Percentiles rank a stretch among this genome's conserved stretches.
Evolutionary conservation across 495 filamentous ascomycete genomes (phyloP).

Genomic region (Aspergillus wentii): DNA sequence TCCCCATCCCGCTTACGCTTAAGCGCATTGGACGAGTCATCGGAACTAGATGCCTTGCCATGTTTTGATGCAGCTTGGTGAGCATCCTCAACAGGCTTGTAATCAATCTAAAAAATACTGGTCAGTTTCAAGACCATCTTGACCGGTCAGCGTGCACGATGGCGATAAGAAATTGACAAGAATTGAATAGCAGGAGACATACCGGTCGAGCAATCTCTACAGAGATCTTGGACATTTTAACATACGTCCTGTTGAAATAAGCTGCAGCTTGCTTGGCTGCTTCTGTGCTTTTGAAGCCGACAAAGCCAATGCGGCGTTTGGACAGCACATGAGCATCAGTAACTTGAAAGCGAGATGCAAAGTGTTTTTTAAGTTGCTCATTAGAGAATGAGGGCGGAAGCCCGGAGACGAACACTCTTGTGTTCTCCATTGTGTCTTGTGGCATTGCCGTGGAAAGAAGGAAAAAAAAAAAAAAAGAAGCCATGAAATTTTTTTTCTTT

Average conservation of each 20-base stretch:
- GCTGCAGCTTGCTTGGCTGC: slow-evolving; percentile 77
- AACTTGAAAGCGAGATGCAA: slow-evolving; percentile 66
- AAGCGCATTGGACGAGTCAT: slow-evolving; percentile 23
- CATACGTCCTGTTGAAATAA: slow-evolving; percentile 92
- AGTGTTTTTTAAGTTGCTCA: slow-evolving; percentile 85
- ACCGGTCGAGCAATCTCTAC: slow-evolving; percentile 90
- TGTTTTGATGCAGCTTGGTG: too few relatives aligned
- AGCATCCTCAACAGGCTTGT: slow-evolving; percentile 27
- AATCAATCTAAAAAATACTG: slow-evolving; percentile 36
- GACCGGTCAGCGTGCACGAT: slow-evolving; percentile 38
- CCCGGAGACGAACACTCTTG: slow-evolving; percentile 87
- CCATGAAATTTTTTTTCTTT: slow-evolving; percentile 27
- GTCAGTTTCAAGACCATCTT: slow-evolving; percentile 46
- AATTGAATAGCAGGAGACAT: slow-evolving; percentile 25
- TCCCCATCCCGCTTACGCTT: slow-evolving; percentile 56
- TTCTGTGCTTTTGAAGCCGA: slow-evolving; percentile 83
- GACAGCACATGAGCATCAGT: slow-evolving; percentile 91
- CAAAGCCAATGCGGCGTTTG: slow-evolving; percentile 86
- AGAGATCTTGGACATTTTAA: slow-evolving; percentile 91
- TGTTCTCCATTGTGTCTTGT: slow-evolving; percentile 35
- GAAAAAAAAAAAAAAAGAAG: slow-evolving; percentile 12
- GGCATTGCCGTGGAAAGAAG: slow-evolving; percentile 9
- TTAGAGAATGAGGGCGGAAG: slow-evolving; percentile 67
- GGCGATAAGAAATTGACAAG: slow-evolving; percentile 17
- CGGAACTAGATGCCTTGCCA: slow-evolving; percentile 15